Base-by-base conservation (phyloP, 1,139 yeast species). In the Kurtzmaniella natalensis region DNA sequence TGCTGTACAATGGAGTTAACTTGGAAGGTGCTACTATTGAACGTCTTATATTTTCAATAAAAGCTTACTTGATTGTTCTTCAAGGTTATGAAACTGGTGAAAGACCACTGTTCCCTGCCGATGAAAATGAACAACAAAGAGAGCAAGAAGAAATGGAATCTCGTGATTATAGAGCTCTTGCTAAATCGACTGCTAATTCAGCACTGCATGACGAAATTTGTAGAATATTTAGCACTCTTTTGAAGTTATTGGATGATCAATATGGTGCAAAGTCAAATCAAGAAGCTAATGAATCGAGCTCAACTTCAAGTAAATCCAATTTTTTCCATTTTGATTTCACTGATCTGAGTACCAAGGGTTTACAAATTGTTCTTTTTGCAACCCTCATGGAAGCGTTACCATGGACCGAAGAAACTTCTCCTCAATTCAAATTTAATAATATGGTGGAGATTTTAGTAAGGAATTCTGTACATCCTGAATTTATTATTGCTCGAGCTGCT, bases 131-230 rank as follows among this genome's bases (percentile, higher is more conserved):
- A 14, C 11, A 13, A 3, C 31, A 17, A 24, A 17, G 10, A 23
- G 20, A 18, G 20, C 14, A 14, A 13, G 17, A n/a, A 6, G 9
- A 21, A 18, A 11, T 20, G 16, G 25, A 21, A 9, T 18, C 17
- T 15, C 34, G 29, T 13, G 68, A 60, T 16, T 63, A 65, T 33
- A 48, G 44, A 37, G 63, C 70, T 23, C 60, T 66, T 37, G 74
- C 72, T 7, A 59, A 57, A 31, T 61, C 61, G 25, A 47, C 71
- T 1, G 70, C 72, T 14, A 74, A 76, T 37, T 63, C 72, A 3
- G 66, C 69, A 5, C 71, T 75, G 32, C 94, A 88, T 47, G 94
- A 84, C 38, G 94, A 85, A 41, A 79, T 87, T 26, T 76, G 88
- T 31, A 65, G 70, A n/a, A 68, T 73, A 18, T 70, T 88, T 32